These are phyloP conservation scores for Agaricus blazei DNA, from an alignment of 768 basidiomycete genomes.

Conservation along the genomic window DNA sequence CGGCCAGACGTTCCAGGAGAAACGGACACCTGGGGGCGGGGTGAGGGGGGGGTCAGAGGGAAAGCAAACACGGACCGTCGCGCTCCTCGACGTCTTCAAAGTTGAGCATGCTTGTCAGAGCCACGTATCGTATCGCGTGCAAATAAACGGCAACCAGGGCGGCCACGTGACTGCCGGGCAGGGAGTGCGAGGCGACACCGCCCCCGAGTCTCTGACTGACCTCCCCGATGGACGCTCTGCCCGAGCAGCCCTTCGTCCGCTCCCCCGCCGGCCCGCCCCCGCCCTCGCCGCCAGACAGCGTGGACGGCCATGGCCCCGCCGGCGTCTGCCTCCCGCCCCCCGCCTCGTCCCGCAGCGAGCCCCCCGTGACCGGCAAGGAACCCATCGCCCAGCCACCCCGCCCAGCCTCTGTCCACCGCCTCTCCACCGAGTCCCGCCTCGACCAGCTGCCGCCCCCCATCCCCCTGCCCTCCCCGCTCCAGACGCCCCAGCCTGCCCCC, in stretches of 20 bases:
- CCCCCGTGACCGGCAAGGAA: slow-evolving; percentile 29
- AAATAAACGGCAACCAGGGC: slow-evolving; percentile 22
- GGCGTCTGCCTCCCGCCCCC: not conserved
- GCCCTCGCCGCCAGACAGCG: slow-evolving; percentile 28
- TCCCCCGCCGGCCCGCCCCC: slow-evolving; percentile 20
- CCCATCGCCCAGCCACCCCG: slow-evolving; percentile 10
- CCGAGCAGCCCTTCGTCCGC: not conserved
- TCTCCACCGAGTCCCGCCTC: slow-evolving; percentile 47
- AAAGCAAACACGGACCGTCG: slow-evolving; percentile 76
- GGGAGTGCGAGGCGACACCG: no score
- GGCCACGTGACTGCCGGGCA: no score
- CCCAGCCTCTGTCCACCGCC: slow-evolving; percentile 30
- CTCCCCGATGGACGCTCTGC: slow-evolving; percentile 4
- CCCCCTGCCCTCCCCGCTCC: slow-evolving; percentile 16
- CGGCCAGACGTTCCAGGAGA: slow-evolving; percentile 99
- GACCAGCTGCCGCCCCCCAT: slow-evolving; percentile 18
- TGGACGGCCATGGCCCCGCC: slow-evolving; percentile 12
- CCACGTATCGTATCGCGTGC: slow-evolving; percentile 9
- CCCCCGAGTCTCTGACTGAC: no score
- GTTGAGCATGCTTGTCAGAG: slow-evolving; percentile 51
- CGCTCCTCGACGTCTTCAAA: slow-evolving; percentile 98
- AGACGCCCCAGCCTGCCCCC: slow-evolving; percentile 15
- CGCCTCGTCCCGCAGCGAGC: slow-evolving; percentile 8
- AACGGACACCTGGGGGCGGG: slow-evolving; percentile 64
- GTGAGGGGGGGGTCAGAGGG: not conserved